Evolutionary conservation across 495 filamentous ascomycete species (phyloP), one percentile per base, ranked within the genome.

Genomic region (Penicillium bialowiezense): DNA sequence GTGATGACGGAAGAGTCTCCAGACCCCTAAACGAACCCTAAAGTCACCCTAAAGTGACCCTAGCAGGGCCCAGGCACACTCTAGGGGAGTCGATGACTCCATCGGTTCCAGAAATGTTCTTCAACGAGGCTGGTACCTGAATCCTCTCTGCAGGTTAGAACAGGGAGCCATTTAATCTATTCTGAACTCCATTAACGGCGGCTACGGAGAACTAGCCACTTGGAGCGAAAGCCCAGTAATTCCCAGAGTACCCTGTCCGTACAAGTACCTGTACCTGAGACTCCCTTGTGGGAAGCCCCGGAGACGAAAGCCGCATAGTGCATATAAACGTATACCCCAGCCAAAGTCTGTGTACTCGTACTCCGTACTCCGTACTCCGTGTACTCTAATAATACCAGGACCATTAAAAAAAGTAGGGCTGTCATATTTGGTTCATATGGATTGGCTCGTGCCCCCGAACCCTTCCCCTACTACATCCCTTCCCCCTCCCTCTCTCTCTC

Each of bases 401-500:
- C 3, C 5, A 32, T 10, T 32, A 32, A 8, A 12, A 32, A 32
- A 17, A 32, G 44, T 42, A 29, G 34, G 17, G 13, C 26, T 44
- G 41, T 44, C 41, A 44, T 35, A 45, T 45, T 45, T 35, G 19
- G 23, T 26, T 26, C 23, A 26, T 26, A 33, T 18, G 41, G 28
- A 42, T 48, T 53, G 44, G 51, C 51, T 53, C 51, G 51, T 53
- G 51, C 51, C 46, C 51, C 21, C 41, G 40, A 51, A 32, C 43
- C 41, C 36, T 50, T 48, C 52, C 13, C 7, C 41, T 19, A 24
- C 29, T 7, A 12, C 35, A 31, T 15, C 34, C 21, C 41, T 15
- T 13, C 17, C 3, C 13, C 20, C 18, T 1, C 12, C 3, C 19
- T 39, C 26, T 13, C 24, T 46, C 33, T 40, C 14, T 19, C 28